phyloP scores from a whole-genome alignment of 2,329 filamentous ascomycete genomes.

The Coleophoma crateriformis region DNA sequence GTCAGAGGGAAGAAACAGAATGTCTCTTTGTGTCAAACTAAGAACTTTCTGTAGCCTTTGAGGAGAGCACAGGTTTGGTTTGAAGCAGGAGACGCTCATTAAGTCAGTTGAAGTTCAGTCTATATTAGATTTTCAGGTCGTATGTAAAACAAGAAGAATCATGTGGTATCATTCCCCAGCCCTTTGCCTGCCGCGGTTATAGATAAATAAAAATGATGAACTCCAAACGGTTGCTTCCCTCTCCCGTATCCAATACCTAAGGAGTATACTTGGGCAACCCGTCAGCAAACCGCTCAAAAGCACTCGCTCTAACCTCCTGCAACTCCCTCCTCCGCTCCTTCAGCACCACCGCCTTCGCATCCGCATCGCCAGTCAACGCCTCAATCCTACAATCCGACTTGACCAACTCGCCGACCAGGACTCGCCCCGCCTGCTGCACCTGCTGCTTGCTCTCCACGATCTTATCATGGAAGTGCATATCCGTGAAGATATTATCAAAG shows the following conservation, averaged over 20 bases:
- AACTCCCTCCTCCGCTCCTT: slow-evolving; percentile 30
- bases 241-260: not conserved
- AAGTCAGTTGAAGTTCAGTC: too few species aligned
- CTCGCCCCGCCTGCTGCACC: slow-evolving; percentile 28
- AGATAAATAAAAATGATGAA: too few species aligned
- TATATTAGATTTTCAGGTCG: too few species aligned
- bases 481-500: slow-evolving; percentile 50
- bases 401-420: slow-evolving; percentile 26
- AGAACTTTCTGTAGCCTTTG: too few species aligned
- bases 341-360: slow-evolving; percentile 26
- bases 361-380: slow-evolving; percentile 22
- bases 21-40: too few species aligned
- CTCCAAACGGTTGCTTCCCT: too few species aligned
- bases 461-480: slow-evolving; percentile 45
- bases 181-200: too few species aligned
- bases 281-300: slow-evolving; percentile 31
- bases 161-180: too few species aligned
- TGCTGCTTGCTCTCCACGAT: slow-evolving; percentile 38
- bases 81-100: too few species aligned
- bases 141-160: too few species aligned
- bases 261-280: not conserved
- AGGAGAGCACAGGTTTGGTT: too few species aligned
- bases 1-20: too few species aligned
- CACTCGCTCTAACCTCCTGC: slow-evolving; percentile 37
- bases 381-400: slow-evolving; percentile 26